phyloP scores from a whole-genome alignment of 176 grass and related monocot species.

The Saccharum officinarum region DNA sequence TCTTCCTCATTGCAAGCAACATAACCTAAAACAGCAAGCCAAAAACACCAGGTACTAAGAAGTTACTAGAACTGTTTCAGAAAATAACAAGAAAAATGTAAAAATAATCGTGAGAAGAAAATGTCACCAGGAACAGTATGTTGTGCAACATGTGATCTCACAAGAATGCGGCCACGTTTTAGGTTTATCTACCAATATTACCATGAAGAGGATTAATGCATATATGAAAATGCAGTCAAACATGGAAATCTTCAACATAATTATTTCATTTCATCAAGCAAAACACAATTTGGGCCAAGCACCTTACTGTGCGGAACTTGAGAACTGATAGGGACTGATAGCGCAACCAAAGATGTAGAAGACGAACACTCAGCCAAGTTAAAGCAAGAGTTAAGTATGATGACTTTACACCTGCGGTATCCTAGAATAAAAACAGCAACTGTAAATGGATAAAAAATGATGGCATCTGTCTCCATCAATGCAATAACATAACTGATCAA shows the following conservation, averaged over 20 bases:
- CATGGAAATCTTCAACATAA: constrained; percentile 20
- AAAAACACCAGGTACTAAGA: background rate
- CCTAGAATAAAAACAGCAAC: constrained; percentile 53
- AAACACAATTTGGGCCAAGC: constrained; percentile 50
- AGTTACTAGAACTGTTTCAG: constrained; percentile 9
- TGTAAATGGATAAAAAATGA: constrained; percentile 12
- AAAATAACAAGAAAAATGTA: background rate
- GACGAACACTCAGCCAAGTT: constrained; percentile 71
- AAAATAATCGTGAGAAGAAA: constrained; percentile 30
- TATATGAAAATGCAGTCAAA: constrained; percentile 14
- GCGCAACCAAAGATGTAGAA: constrained; percentile 91
- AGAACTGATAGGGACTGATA: constrained; percentile 85
- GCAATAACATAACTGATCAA: constrained; percentile 6
- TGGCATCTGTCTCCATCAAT: background rate
- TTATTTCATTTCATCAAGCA: constrained; percentile 21
- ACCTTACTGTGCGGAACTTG: constrained; percentile 92
- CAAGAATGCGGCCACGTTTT: constrained; percentile 87
- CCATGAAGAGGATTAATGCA: background rate
- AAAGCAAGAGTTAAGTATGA: constrained; percentile 68
- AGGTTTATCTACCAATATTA: constrained; percentile 72
- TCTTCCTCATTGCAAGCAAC: constrained; percentile 82
- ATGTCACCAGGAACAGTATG: constrained; percentile 79
- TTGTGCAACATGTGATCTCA: constrained; percentile 75
- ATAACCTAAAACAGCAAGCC: constrained; percentile 51
- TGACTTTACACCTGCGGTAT: constrained; percentile 67